Evolutionary conservation across 768 basidiomycete genomes (phyloP).

Genomic region (Naganishia vaughanmartiniae): DNA sequence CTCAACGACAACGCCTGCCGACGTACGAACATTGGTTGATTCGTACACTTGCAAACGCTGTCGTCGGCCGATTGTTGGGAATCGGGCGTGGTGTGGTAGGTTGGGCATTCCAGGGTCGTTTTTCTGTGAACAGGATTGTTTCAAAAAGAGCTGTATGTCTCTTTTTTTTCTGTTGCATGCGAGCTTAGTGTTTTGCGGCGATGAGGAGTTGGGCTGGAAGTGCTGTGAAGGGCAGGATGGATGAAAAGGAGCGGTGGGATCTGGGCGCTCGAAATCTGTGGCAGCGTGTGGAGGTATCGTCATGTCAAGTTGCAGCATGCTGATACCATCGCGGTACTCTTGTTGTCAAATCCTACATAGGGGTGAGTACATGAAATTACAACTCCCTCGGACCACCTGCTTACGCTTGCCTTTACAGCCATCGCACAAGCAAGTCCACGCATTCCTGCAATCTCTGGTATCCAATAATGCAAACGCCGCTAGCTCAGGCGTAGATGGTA

Average conservation of each 20-base stretch:
- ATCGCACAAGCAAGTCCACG: constrained; percentile 49
- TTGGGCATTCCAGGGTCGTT: constrained; percentile 53
- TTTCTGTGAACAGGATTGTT: constrained; percentile 94
- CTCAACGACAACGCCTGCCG: background rate
- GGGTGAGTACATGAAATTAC: constrained; percentile 37
- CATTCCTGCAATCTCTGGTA: constrained; percentile 41
- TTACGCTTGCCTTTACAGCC: constrained; percentile 27
- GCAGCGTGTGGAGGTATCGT: background rate
- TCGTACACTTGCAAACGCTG: background rate
- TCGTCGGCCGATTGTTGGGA: constrained; percentile 27
- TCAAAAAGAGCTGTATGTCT: constrained; percentile 83
- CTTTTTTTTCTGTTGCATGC: background rate
- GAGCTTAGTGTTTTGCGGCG: background rate
- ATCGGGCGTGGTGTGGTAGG: constrained; percentile 34
- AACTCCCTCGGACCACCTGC: background rate
- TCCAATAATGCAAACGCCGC: constrained; percentile 25
- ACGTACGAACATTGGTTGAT: constrained; percentile 6
- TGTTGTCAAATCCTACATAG: constrained; percentile 22
- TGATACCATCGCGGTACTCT: constrained; percentile 40
- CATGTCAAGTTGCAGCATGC: background rate
- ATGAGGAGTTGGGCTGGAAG: background rate
- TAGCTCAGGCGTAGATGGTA: constrained; percentile 60
- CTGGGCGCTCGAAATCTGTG: background rate
- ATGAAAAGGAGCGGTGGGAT: background rate
- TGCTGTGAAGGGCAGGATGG: background rate